A percentile compares a stretch with the other conserved stretches of the same genome.
These are phyloP conservation scores for Populus hybrid DNA, from an alignment of 441 rosid species.

Conservation along the genomic window DNA sequence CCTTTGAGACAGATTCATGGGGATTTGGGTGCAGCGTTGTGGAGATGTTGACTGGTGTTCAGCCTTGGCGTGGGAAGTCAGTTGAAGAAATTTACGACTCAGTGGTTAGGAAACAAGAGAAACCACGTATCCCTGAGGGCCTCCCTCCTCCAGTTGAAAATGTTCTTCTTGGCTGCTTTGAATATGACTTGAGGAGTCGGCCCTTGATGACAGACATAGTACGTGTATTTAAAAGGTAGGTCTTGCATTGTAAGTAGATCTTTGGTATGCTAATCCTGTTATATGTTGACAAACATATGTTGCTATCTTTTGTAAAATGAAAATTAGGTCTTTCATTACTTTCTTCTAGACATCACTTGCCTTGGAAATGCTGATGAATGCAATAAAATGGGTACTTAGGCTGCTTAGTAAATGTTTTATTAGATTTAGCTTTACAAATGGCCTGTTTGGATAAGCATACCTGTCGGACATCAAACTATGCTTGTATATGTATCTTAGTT, in stretches of 20 bases:
- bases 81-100: constrained; percentile 56
- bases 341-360: background rate
- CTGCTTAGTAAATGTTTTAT: background rate
- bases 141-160: constrained; percentile 73
- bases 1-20: constrained; percentile 87
- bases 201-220: constrained; percentile 78
- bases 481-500: background rate
- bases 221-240: constrained; percentile 59
- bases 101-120: constrained; percentile 74
- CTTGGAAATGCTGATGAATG: background rate
- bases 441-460: background rate
- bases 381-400: background rate
- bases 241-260: background rate
- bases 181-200: constrained; percentile 72
- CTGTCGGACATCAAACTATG: background rate
- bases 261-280: background rate
- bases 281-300: background rate
- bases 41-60: constrained; percentile 85
- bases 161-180: constrained; percentile 74
- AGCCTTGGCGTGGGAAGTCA: constrained; percentile 73
- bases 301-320: background rate
- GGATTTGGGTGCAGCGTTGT: constrained; percentile 84
- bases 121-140: constrained; percentile 56
- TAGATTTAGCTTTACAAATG: background rate
- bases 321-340: background rate